Percentiles rank a stretch among this genome's conserved stretches.
Evolutionary conservation across 2,329 filamentous ascomycete genomes (phyloP).

Genomic region (Fusarium dlaminii): DNA sequence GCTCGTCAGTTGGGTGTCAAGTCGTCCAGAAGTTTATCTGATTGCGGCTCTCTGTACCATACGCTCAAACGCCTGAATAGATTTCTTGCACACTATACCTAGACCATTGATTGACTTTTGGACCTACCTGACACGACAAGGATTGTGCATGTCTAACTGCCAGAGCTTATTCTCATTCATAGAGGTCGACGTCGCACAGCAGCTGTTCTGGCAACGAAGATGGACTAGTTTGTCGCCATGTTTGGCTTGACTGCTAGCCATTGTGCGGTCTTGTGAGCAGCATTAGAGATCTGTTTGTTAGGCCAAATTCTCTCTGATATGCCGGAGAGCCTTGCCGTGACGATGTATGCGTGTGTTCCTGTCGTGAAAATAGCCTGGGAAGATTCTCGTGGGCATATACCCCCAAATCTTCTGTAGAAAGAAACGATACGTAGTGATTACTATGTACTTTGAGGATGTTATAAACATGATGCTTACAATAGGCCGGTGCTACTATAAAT

Average conservation of each 20-base stretch:
- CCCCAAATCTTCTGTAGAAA: background rate
- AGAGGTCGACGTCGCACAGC: background rate
- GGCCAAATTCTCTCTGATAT: background rate
- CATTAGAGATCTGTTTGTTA: background rate
- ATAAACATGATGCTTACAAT: background rate
- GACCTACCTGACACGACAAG: background rate
- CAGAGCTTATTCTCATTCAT: background rate
- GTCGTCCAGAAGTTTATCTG: slow-evolving; percentile 27
- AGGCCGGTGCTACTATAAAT: background rate
- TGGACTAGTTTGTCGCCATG: background rate
- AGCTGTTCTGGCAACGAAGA: no score
- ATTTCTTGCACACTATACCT: slow-evolving; percentile 37
- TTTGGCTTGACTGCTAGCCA: background rate
- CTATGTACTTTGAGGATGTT: background rate
- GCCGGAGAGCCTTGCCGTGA: background rate
- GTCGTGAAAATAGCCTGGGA: background rate
- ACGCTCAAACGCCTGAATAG: slow-evolving; percentile 47
- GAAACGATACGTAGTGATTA: background rate
- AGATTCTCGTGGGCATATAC: background rate
- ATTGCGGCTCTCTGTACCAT: slow-evolving; percentile 44
- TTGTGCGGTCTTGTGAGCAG: background rate
- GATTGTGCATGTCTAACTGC: background rate
- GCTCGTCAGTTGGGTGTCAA: slow-evolving; percentile 35
- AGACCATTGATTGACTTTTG: slow-evolving; percentile 13
- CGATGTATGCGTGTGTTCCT: background rate